A percentile compares a stretch with the other conserved stretches of the same genome.
Evolutionary conservation across 257 asterid species (phyloP).

Genomic region (Gynochthodes officinalis): DNA sequence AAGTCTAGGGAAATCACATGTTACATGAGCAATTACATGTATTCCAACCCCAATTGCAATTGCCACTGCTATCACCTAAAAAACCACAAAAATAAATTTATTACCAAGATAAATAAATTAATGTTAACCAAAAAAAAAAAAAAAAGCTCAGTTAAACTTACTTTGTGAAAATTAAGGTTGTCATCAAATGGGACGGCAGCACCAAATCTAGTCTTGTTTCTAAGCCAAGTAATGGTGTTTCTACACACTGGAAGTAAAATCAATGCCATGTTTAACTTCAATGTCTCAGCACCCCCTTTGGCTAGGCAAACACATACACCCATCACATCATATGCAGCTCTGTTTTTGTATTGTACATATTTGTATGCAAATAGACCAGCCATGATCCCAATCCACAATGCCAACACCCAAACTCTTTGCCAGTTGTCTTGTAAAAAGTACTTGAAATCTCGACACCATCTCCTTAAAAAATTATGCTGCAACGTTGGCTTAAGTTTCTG

Average conservation of each 20-base stretch:
- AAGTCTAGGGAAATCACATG: slow-evolving; percentile 73
- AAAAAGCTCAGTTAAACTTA: no score
- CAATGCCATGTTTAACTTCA: slow-evolving; percentile 91
- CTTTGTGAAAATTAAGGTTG: slow-evolving; percentile 82
- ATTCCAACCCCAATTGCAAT: slow-evolving; percentile 68
- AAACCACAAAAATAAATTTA: no score
- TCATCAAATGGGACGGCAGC: slow-evolving; percentile 76
- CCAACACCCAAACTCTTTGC: slow-evolving; percentile 93
- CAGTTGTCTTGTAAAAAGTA: slow-evolving; percentile 78
- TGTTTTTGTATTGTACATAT: slow-evolving; percentile 57
- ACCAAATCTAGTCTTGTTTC: slow-evolving; percentile 70
- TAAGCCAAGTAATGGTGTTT: slow-evolving; percentile 90
- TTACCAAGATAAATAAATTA: no score
- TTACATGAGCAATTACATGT: slow-evolving; percentile 62
- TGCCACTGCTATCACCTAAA: slow-evolving; percentile 64
- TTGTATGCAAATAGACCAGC: slow-evolving; percentile 77
- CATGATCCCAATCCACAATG: slow-evolving; percentile 80
- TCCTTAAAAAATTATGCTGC: slow-evolving; percentile 35
- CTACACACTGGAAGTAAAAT: slow-evolving; percentile 81
- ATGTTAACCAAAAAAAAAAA: not conserved
- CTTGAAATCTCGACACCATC: slow-evolving; percentile 47
- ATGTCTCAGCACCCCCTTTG: slow-evolving; percentile 96
- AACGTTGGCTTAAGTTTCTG: slow-evolving; percentile 73
- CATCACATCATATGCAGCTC: slow-evolving; percentile 55
- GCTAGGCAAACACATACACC: slow-evolving; percentile 89